Evolutionary conservation across 305 asterid species (phyloP), one percentile per base, ranked within the genome.

Genomic region (Petunia hybrid): DNA sequence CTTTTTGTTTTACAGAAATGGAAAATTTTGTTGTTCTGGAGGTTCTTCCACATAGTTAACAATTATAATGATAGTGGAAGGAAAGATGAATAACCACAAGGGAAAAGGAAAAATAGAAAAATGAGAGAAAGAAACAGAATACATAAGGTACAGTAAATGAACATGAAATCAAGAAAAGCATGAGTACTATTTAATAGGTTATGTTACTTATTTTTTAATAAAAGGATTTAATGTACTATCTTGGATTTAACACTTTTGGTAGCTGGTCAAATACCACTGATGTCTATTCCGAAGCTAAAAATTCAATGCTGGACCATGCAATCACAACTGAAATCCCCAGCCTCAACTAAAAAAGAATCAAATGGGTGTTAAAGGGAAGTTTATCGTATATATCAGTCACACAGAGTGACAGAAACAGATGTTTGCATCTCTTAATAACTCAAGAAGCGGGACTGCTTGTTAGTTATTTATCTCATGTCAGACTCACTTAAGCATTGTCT

Each of bases 281-380:
- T 71, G 45, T 48, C 43, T 71, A 12, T 48, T 39, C 31, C 35
- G 78, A 61, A 71, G 38, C 38, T 67, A n/a, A 67, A 67, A 14
- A 51, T 67, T 67, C 76, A 42, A 68, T n/a, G 76, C 39, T 68
- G 76, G 76, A 68, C 76, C 56, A 68, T 68, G 76, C 8, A 8
- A 68, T 68, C 53, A 41, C 75, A 68, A 68, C n/a, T 68, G 43
- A n/a, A 68, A 67, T n/a, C 4, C 35, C 55, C 56, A 22, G 31
- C 76, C 42, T 42, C 76, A 13, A 46, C 76, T n/a, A 42, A 8
- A 68, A 12, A 68, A 68, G 56, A 68, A n/a, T 7, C 41, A 42
- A 39, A 7, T 16, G 39, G 36, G 10, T 42, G 8, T 22, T 22
- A 42, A 42, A 68, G 8, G 76, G 16, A 68, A 68, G 35, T 13